Evolutionary conservation across 2,329 filamentous ascomycete species (phyloP).

Genomic region (Hypoxylon sp.): DNA sequence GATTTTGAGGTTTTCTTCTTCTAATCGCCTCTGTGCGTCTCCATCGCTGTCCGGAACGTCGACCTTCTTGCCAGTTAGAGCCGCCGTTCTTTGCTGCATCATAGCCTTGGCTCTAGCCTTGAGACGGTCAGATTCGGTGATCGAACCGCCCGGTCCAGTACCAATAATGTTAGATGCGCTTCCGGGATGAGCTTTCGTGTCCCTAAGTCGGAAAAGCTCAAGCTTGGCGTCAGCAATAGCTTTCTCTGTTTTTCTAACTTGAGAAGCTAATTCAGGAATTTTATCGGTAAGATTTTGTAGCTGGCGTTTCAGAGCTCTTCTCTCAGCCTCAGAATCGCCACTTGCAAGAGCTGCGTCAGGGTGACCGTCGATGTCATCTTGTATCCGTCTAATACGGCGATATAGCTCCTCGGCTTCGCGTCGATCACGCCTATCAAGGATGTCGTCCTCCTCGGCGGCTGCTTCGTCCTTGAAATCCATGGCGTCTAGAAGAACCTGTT

Average conservation of each 20-base stretch:
- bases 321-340: slow-evolving; percentile 87
- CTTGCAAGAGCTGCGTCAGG: slow-evolving; percentile 76
- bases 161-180: slow-evolving; percentile 85
- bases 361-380: slow-evolving; percentile 93
- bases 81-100: slow-evolving; percentile 98
- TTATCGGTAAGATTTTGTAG: slow-evolving; percentile 88
- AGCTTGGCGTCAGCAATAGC: slow-evolving; percentile 90
- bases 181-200: slow-evolving; percentile 89
- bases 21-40: slow-evolving; percentile 83
- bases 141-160: slow-evolving; percentile 86
- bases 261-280: slow-evolving; percentile 89
- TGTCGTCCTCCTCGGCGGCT: slow-evolving; percentile 87
- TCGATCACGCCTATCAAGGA: slow-evolving; percentile 87
- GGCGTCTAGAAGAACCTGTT: slow-evolving; percentile 91
- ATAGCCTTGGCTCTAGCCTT: slow-evolving; percentile 96
- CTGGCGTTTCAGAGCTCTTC: slow-evolving; percentile 85
- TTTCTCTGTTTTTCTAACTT: slow-evolving; percentile 89
- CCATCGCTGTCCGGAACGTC: slow-evolving; percentile 74
- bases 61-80: slow-evolving; percentile 84
- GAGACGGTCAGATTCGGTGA: slow-evolving; percentile 93
- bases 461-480: slow-evolving; percentile 97
- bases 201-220: slow-evolving; percentile 91
- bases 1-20: slow-evolving; percentile 84
- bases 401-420: slow-evolving; percentile 95
- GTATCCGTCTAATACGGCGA: slow-evolving; percentile 86